These are phyloP conservation scores for Anthracocystis walkeri DNA, from an alignment of 1,284 basidiomycete species.

Conservation along the genomic window DNA sequence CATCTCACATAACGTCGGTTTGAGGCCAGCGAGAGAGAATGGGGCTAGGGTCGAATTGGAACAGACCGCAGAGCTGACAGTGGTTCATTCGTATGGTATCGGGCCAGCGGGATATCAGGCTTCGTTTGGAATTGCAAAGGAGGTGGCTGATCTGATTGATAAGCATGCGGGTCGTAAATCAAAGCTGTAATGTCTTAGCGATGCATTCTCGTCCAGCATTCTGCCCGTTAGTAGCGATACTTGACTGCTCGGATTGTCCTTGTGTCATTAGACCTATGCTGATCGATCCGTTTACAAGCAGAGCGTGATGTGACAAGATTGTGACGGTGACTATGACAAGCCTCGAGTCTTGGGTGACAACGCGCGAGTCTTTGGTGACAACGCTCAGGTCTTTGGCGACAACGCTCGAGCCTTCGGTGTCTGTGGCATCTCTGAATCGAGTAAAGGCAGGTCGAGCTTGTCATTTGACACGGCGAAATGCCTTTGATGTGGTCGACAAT, in stretches of 20 bases:
- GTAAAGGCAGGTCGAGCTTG: no score
- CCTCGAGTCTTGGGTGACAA: no score
- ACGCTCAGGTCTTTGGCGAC: no score
- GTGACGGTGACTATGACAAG: no score
- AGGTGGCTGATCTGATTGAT: conserved; percentile 56
- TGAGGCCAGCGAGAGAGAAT: conserved; percentile 53
- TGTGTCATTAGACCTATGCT: no score
- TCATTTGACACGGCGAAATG: no score
- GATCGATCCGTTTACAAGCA: no score
- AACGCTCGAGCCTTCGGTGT: no score
- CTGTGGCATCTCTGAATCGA: no score
- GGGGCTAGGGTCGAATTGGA: conserved; percentile 57
- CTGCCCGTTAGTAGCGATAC: background rate
- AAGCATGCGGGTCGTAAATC: background rate
- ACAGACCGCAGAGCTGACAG: conserved; percentile 18
- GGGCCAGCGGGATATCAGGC: conserved; percentile 65
- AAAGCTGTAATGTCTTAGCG: background rate
- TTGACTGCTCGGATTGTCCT: background rate
- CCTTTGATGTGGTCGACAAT: no score
- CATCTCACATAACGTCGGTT: conserved; percentile 57
- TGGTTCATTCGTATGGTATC: conserved; percentile 61
- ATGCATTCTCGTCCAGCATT: background rate
- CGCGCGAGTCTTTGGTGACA: no score
- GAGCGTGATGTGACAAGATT: no score
- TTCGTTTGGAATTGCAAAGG: conserved; percentile 62